These are phyloP conservation scores for Mortierella sp. DNA, from an alignment of 371 early-diverging fungal genomes.

Conservation along the genomic window DNA sequence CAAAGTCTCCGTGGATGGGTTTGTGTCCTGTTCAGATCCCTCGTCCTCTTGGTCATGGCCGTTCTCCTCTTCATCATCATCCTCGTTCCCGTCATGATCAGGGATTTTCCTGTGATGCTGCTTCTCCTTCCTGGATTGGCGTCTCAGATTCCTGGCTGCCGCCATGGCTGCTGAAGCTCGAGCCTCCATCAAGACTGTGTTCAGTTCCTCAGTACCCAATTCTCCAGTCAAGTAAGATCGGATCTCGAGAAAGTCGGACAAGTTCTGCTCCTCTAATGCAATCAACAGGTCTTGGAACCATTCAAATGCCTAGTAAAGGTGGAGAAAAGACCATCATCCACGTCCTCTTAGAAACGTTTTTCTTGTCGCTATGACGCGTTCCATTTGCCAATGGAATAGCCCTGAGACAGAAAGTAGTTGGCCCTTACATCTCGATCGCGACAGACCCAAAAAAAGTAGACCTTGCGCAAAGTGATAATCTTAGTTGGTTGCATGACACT, in stretches of 20 bases:
- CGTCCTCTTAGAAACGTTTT: too few species aligned
- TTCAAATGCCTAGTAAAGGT: conserved; percentile 61
- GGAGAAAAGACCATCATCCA: too few species aligned
- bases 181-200: conserved; percentile 42
- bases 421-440: conserved; percentile 62
- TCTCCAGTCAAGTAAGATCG: conserved; percentile 75
- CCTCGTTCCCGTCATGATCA: too few species aligned
- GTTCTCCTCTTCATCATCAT: too few species aligned
- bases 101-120: too few species aligned
- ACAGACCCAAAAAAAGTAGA: conserved; percentile 77
- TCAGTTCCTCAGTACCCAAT: conserved; percentile 50
- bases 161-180: conserved; percentile 28
- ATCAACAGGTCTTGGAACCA: conserved; percentile 78
- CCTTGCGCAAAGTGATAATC: conserved; percentile 56
- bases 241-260: conserved; percentile 65
- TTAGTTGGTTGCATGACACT: conserved; percentile 55
- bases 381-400: background rate
- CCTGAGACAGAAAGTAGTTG: background rate
- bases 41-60: too few species aligned
- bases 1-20: too few species aligned
- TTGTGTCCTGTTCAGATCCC: too few species aligned
- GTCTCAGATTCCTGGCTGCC: conserved; percentile 20
- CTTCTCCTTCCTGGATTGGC: conserved; percentile 2
- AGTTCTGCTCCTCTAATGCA: conserved; percentile 64
- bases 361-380: background rate